Percentiles rank a stretch among this genome's conserved stretches.
Evolutionary conservation across 352 stramenopile species (phyloP).

Genomic region (Globisporangium emineosum): DNA sequence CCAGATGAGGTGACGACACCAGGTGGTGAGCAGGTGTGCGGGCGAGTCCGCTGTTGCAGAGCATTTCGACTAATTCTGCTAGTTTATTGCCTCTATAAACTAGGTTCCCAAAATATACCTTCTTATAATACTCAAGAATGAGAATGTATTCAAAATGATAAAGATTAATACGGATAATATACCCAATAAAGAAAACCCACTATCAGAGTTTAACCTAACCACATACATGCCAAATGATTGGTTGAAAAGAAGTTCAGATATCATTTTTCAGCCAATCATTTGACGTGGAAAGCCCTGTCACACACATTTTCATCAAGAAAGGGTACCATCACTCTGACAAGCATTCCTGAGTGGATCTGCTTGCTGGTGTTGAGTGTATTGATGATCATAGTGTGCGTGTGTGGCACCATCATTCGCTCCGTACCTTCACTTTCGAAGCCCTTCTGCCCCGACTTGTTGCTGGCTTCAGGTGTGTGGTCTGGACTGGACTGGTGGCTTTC

Average conservation of each 20-base stretch:
- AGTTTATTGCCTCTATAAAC: background rate
- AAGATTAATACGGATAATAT: background rate
- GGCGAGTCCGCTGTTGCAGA: conserved; percentile 3
- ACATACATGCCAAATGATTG: too few relatives aligned
- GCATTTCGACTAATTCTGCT: background rate
- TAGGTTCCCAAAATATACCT: background rate
- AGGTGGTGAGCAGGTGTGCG: background rate
- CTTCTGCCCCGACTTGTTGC: background rate
- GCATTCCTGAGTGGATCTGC: conserved; percentile 1
- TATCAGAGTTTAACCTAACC: background rate
- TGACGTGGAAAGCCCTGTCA: background rate
- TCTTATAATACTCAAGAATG: background rate
- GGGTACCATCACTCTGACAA: background rate
- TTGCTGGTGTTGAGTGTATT: conserved; percentile 1
- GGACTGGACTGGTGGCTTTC: background rate
- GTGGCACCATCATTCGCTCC: background rate
- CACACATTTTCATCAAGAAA: background rate
- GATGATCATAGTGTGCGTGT: background rate
- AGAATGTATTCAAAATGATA: background rate
- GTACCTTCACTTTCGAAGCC: conserved; percentile 2
- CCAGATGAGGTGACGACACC: conserved; percentile 5
- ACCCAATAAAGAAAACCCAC: background rate
- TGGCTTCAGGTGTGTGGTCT: background rate
- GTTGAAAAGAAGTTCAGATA: too few relatives aligned
- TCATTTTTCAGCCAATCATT: conserved; percentile 4